Evolutionary conservation across 306 rosid species (phyloP), one percentile per base, ranked within the genome.

Genomic region (Vigna radiata): DNA sequence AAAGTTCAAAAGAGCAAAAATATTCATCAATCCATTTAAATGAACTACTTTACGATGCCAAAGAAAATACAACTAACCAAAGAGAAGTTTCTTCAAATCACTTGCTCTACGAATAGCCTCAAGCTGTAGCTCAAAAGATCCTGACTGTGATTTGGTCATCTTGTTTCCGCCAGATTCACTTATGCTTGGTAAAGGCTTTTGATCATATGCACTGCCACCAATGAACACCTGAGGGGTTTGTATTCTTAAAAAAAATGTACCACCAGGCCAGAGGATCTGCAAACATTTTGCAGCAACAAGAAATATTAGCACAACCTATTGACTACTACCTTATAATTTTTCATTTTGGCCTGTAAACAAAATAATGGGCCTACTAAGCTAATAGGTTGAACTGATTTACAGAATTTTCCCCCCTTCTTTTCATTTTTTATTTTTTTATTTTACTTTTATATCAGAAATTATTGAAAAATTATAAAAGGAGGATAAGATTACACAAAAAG

Each of bases 101-200:
- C 90, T 92, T 63, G 98, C 98, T 77, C 97, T 83, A 31, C 99
- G 98, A 85, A 94, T 88, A 77, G 97, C 98, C 89, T 96, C 97
- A 19, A 96, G 96, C 76, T 92, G 96, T 76, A 85, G 84, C 91
- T 92, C 98, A 18, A 96, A 96, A 48, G 91, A 89, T 62, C 87
- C 93, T 16, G 87, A 90, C 17, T 58, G 87, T 27, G 87, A 85
- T 73, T 78, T 83, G 16, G 72, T 39, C 25, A 68, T 31, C 71
- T 67, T 91, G 52, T 73, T 29, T 68, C 83, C 90, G 64, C 82
- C 79, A 69, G 81, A 52, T 81, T 85, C 92, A 70, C 72, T 86
- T 53, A 33, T 77, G 44, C 64, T 62, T 81, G 82, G 86, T 72
- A 50, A 67, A 75, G 88, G 70, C 41, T 79, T 83, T 33, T 71